phyloP scores from a whole-genome alignment of 2,329 filamentous ascomycete species.

The Aureobasidium lini region DNA sequence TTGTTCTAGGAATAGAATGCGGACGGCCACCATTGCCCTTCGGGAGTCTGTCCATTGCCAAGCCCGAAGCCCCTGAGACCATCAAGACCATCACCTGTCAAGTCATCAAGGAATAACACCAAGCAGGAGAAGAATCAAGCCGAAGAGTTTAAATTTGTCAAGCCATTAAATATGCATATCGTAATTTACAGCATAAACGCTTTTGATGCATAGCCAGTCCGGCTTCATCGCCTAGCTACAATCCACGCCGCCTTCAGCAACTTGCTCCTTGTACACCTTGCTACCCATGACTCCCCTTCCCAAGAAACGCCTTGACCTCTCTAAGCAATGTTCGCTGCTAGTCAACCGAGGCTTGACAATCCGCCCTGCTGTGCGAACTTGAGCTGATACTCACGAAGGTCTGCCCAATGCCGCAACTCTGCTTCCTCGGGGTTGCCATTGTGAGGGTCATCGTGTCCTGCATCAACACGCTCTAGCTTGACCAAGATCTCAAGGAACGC shows the following conservation, averaged over 20 bases:
- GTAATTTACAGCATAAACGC: neutral
- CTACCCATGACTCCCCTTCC: neutral
- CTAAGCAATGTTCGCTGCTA: neutral
- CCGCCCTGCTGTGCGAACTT: constrained; percentile 62
- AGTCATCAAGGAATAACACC: neutral
- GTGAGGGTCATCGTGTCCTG: constrained; percentile 29
- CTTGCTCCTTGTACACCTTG: constrained; percentile 1
- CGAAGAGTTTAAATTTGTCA: neutral
- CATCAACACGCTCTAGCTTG: constrained; percentile 61
- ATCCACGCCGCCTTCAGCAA: neutral
- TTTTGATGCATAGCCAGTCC: neutral
- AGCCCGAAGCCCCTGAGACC: constrained; percentile 2
- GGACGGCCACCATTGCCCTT: constrained; percentile 2
- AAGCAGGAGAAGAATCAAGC: neutral
- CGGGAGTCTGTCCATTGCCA: constrained; percentile 6
- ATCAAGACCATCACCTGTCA: neutral
- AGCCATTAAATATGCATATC: neutral
- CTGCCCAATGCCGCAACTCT: constrained; percentile 70
- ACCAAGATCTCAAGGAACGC: constrained; percentile 68
- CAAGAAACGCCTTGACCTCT: neutral
- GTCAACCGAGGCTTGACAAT: constrained; percentile 31
- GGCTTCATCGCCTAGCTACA: neutral
- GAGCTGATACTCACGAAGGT: constrained; percentile 68
- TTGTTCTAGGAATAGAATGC: neutral
- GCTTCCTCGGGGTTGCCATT: constrained; percentile 57